These are phyloP conservation scores for Hericium coralloides DNA, from an alignment of 768 basidiomycete species.

Conservation along the genomic window DNA sequence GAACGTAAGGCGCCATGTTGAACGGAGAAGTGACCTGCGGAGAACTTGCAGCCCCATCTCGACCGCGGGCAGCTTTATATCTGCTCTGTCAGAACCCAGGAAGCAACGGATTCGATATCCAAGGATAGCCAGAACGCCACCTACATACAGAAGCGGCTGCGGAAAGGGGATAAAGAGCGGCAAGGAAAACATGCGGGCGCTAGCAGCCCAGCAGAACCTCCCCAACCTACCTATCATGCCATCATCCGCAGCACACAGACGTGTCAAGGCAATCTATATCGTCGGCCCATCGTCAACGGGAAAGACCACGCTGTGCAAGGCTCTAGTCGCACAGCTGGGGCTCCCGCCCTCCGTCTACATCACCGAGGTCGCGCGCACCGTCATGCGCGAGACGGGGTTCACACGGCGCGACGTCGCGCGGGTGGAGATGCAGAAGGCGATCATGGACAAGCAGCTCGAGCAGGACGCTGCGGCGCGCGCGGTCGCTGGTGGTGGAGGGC, in stretches of 20 bases:
- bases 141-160: no score
- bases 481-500: not conserved
- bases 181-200: no score
- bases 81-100: not conserved
- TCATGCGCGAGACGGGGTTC: conserved; percentile 47
- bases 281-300: conserved; percentile 42
- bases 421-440: conserved; percentile 54
- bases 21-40: not conserved
- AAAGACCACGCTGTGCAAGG: conserved; percentile 60
- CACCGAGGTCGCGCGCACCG: conserved; percentile 50
- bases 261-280: conserved; percentile 15
- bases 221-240: no score
- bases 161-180: no score
- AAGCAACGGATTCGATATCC: not conserved
- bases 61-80: not conserved
- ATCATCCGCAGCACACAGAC: not conserved
- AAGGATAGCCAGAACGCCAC: no score
- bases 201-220: no score
- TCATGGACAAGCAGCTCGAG: conserved; percentile 46
- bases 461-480: conserved; percentile 27
- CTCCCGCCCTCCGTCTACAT: conserved; percentile 32
- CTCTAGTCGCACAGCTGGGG: conserved; percentile 34
- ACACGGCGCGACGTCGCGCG: conserved; percentile 39
- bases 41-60: not conserved
- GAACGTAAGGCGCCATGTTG: not conserved